Conservation (phyloP, 2,329 filamentous ascomycete genomes). For the Cordyceps cateniannulata region DNA sequence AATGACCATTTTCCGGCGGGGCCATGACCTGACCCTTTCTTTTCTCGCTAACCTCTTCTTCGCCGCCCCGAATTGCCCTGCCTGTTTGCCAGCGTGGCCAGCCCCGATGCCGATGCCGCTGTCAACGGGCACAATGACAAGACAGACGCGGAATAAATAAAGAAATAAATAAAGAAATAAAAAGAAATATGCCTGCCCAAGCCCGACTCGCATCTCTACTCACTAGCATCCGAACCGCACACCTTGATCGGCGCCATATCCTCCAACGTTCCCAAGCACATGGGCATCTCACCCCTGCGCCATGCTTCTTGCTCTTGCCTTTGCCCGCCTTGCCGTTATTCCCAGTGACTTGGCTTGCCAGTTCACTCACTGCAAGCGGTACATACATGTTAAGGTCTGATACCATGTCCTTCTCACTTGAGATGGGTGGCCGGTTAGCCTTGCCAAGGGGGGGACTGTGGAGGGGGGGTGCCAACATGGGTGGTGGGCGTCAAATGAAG, state of each 20-base stretch:
- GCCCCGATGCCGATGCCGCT: conserved; percentile 4
- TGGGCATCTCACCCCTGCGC: not conserved
- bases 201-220: not conserved
- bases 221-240: conserved; percentile 1
- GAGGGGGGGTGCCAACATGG: not conserved
- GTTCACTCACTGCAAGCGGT: not conserved
- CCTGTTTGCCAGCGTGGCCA: not conserved
- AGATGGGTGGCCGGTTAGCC: conserved; percentile 8
- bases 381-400: conserved; percentile 3
- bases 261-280: not conserved
- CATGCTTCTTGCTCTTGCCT: not conserved
- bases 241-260: conserved; percentile 2
- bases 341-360: not conserved
- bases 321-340: not conserved
- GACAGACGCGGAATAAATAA: not conserved
- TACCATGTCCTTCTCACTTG: conserved; percentile 2
- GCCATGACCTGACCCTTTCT: not conserved
- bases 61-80: not conserved
- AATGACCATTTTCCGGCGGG: not conserved
- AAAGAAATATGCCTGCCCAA: conserved; percentile 5
- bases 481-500: not conserved
- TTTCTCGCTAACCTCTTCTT: not conserved
- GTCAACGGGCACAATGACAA: not conserved
- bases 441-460: not conserved
- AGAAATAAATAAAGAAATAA: not conserved